A percentile compares a stretch with the other conserved stretches of the same genome.
phyloP scores from a whole-genome alignment of 139 green algal genomes.

The Chlorella sorokiniana region DNA sequence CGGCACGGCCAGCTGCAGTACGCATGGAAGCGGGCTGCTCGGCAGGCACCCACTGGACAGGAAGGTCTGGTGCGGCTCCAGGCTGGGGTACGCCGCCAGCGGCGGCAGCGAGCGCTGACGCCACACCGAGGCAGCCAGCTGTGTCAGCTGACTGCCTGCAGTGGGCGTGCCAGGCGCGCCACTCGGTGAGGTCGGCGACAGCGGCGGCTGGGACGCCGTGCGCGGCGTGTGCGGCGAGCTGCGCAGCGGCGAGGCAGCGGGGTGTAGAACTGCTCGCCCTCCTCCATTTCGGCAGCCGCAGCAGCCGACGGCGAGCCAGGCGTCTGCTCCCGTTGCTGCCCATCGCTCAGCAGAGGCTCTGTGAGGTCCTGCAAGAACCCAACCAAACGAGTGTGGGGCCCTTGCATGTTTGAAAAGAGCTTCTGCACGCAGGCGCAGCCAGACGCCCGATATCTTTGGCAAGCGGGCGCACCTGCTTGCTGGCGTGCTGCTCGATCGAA shows the following conservation, averaged over 20 bases:
- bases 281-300: neutral
- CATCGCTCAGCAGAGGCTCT: conserved; percentile 15
- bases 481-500: conserved; percentile 40
- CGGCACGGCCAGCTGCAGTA: neutral
- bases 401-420: neutral
- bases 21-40: too few species aligned
- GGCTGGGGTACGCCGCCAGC: conserved; percentile 7
- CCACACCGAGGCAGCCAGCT: conserved; percentile 6
- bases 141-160: neutral
- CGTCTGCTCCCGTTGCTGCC: neutral
- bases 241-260: neutral
- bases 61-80: conserved; percentile 22
- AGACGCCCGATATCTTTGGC: neutral
- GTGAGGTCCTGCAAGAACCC: conserved; percentile 16
- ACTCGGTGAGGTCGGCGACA: neutral
- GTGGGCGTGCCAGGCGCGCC: neutral
- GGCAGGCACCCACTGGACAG: conserved; percentile 13
- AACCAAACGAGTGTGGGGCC: too few species aligned
- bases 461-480: conserved; percentile 9
- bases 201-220: neutral
- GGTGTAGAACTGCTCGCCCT: neutral
- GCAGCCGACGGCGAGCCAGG: neutral
- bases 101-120: conserved; percentile 25
- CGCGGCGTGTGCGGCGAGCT: neutral
- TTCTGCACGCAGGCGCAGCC: neutral